Base-by-base conservation (phyloP, 2,329 filamentous ascomycete species). In the Xylaria arbuscula region DNA sequence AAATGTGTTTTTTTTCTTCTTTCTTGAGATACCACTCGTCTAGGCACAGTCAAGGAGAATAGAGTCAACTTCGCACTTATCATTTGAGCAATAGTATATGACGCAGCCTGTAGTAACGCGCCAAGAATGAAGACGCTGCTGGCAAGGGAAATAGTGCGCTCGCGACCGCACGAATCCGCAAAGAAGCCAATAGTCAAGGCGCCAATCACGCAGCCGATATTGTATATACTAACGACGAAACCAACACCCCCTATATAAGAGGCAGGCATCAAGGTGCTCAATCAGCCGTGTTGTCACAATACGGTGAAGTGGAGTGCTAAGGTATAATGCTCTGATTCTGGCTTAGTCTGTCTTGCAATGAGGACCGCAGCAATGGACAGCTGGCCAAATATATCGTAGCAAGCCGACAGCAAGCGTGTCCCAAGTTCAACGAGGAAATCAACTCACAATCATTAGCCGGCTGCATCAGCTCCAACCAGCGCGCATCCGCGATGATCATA, bases 171-270 rank as follows among this genome's bases (percentile, higher is more conserved):
- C 0, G 59, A 57, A 63, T 78, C 76, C 13, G 76, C 76, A 48
- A 78, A 72, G 34, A 72, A 69, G 13, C 76, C 76, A 5, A 74
- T 72, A 0, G 75, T 73, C 68, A 78, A 66, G 6, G 76, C 76
- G 0, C 76, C 76, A 15, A 77, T 61, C 0, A 76, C 74, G 56
- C 76, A 78, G 2, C 76, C 76, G 48, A 78, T 76, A 55, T 78
- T 77, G 62, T 77, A 78, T 15, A 78, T 76, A 63, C 75, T 77
- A 55, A 78, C 66, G 28, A 78, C 76, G 10, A 77, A 76, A 13
- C 76, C 76, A 10, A 78, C 66, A 34, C 72, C 72, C 76, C 75
- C 70, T 72, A 28, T 57, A 34, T 19, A 4, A 10, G 15, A 36
- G 5, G 32, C 13, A 40, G 40, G 8, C 36, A 42, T 36, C 17